Base-by-base conservation (phyloP, 2,329 filamentous ascomycete genomes). In the Sordariomycetes sp. region DNA sequence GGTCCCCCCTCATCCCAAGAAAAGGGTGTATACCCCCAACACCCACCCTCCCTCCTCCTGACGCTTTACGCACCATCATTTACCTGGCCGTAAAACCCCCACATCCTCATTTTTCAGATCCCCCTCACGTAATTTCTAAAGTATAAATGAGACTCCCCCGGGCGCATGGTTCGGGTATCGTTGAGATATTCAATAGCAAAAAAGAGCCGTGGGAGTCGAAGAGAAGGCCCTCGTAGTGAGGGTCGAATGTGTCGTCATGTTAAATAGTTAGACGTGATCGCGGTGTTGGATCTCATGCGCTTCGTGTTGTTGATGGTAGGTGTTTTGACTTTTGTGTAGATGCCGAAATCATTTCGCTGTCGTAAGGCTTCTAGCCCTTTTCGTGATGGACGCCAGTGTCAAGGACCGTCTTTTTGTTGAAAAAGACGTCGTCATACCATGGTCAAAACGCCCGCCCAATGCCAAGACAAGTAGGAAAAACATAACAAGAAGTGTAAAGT, bases 181-280 rank as follows among this genome's bases (percentile, higher is more conserved):
- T 59, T 60, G 57, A 60, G 57, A 59, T 60, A 48, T 56, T 46
- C 46, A 16, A 14, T 21, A 21, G 18, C 19, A 32, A 14, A 36
- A 27, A 36, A 16, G 19, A 33, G n/a, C 24, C 21, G 19, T 20
- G 20, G 11, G 26, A 27, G 24, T 18, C 14, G 17, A 21, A 32
- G 3, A 21, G 23, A 33, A 19, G 15, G 18, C n/a, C 12, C 9
- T 11, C 12, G 8, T 21, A 8, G 4, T 4, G 18, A 18, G 9
- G 8, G n/a, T 12, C 29, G n/a, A 17, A 17, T 26, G 21, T 24
- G 18, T 21, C 33, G 33, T 35, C 33, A 35, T 35, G 33, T 35
- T 35, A 35, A 35, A 35, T 35, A 11, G 14, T 25, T 27, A 16
- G 12, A 35, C 16, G 26, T 21, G 34, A 32, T 30, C 35, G 33